Percentiles rank a stretch among this genome's conserved stretches.
Conservation (phyloP, 352 stramenopile genomes). For the Phytopythium vexans region DNA sequence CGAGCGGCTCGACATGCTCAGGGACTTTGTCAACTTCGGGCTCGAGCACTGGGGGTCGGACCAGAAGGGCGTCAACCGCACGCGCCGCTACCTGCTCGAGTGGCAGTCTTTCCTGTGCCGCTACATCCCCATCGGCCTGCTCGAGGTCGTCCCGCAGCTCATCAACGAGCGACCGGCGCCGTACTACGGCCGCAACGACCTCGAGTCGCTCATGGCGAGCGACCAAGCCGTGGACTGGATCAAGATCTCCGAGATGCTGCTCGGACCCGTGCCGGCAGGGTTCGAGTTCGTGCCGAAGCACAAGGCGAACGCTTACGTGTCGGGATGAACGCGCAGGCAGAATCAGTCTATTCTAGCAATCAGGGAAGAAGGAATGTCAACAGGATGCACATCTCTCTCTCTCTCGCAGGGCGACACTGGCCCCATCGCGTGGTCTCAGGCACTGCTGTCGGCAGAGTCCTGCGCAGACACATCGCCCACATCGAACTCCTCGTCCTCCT, state of each 20-base stretch:
- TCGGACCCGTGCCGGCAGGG: constrained; percentile 91
- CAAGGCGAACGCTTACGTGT: constrained; percentile 94
- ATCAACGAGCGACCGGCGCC: constrained; percentile 96
- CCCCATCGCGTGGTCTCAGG: not conserved
- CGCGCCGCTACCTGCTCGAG: constrained; percentile 97
- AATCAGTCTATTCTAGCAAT: no score
- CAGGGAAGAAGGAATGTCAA: no score
- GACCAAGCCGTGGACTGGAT: constrained; percentile 97
- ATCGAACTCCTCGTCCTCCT: constrained; percentile 16
- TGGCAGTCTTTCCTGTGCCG: constrained; percentile 98
- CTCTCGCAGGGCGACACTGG: not conserved
- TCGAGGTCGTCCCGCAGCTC: constrained; percentile 94
- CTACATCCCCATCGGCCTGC: constrained; percentile 97
- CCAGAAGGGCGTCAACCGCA: constrained; percentile 97
- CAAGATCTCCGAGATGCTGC: constrained; percentile 98
- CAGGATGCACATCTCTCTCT: not conserved
- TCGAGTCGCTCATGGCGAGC: constrained; percentile 98
- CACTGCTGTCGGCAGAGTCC: not conserved
- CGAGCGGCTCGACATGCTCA: constrained; percentile 96
- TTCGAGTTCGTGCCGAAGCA: constrained; percentile 98
- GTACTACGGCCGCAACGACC: constrained; percentile 92
- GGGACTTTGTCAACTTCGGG: constrained; percentile 96
- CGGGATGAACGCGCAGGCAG: constrained; percentile 6
- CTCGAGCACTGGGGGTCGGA: constrained; percentile 99
- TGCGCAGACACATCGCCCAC: constrained; percentile 6